Percentiles rank a stretch among this genome's conserved stretches.
These are phyloP conservation scores for Rubus parviflorus DNA, from an alignment of 306 rosid species.

Conservation along the genomic window DNA sequence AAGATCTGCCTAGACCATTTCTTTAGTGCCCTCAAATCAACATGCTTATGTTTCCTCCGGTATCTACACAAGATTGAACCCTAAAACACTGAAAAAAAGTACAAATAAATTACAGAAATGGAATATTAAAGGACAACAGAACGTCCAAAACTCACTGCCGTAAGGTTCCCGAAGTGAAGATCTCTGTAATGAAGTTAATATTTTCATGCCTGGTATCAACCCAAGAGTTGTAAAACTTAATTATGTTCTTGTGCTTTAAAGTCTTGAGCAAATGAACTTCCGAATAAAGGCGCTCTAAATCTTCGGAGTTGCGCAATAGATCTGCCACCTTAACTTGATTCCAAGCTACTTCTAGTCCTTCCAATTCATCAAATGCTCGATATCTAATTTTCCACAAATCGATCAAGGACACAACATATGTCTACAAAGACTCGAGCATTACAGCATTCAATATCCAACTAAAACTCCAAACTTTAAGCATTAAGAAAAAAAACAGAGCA, in stretches of 20 bases:
- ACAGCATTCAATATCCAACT: constrained; percentile 1
- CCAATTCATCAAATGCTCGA: constrained; percentile 92
- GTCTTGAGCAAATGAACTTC: constrained; percentile 97
- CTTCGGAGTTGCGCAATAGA: constrained; percentile 73
- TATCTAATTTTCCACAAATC: constrained; percentile 59
- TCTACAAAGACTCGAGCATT: neutral
- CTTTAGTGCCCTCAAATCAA: constrained; percentile 94
- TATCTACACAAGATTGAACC: constrained; percentile 49
- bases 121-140: neutral
- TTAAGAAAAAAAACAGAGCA: neutral
- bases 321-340: constrained; percentile 93
- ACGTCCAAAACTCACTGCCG: constrained; percentile 69
- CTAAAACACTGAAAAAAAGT: constrained; percentile 10
- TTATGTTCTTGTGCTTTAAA: constrained; percentile 90
- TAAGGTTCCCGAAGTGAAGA: constrained; percentile 88
- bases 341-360: constrained; percentile 99
- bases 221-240: constrained; percentile 89
- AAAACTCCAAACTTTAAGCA: neutral
- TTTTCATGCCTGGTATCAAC: constrained; percentile 72
- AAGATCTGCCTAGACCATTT: constrained; percentile 98
- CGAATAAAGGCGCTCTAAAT: constrained; percentile 85
- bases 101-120: neutral
- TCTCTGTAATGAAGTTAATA: constrained; percentile 90
- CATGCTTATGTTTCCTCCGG: constrained; percentile 91
- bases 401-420: constrained; percentile 51